These are phyloP conservation scores for Plantago major DNA, from an alignment of 257 asterid species.

Conservation along the genomic window DNA sequence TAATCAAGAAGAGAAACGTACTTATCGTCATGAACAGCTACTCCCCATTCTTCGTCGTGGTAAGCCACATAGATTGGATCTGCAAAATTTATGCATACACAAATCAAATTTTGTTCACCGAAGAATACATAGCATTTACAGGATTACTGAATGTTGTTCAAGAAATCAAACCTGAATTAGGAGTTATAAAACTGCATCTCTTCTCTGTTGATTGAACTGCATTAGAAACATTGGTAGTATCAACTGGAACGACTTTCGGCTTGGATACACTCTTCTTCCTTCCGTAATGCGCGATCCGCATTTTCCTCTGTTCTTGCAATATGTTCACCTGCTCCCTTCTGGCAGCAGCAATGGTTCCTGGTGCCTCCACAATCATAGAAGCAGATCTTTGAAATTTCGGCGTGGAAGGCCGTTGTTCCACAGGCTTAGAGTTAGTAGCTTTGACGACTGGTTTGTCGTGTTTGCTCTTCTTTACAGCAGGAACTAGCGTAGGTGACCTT, in stretches of 20 bases:
- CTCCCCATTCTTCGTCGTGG: conserved; percentile 91
- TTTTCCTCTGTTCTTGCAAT: conserved; percentile 62
- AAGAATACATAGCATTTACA: too few relatives aligned
- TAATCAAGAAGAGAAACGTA: conserved; percentile 22
- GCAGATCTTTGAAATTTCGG: conserved; percentile 17
- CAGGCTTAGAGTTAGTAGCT: background rate
- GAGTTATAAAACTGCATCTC: conserved; percentile 73
- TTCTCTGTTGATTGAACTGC: conserved; percentile 27
- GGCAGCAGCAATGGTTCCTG: conserved; percentile 81
- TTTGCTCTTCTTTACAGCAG: conserved; percentile 33
- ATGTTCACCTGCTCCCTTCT: conserved; percentile 66
- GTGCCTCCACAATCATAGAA: conserved; percentile 38
- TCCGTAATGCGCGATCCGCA: conserved; percentile 77
- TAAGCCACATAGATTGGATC: conserved; percentile 71
- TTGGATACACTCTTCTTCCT: conserved; percentile 30
- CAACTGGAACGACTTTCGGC: conserved; percentile 32
- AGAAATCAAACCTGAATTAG: conserved; percentile 53
- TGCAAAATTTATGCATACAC: conserved; percentile 17
- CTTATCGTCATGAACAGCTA: conserved; percentile 74
- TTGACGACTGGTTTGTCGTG: background rate
- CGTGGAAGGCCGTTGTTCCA: background rate
- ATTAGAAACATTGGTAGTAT: conserved; percentile 4
- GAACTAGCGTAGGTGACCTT: conserved; percentile 37
- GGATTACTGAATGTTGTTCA: too few relatives aligned
- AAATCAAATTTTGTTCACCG: too few relatives aligned